Evolutionary conservation across 768 basidiomycete genomes (phyloP).

Genomic region (Lactarius evosmus): DNA sequence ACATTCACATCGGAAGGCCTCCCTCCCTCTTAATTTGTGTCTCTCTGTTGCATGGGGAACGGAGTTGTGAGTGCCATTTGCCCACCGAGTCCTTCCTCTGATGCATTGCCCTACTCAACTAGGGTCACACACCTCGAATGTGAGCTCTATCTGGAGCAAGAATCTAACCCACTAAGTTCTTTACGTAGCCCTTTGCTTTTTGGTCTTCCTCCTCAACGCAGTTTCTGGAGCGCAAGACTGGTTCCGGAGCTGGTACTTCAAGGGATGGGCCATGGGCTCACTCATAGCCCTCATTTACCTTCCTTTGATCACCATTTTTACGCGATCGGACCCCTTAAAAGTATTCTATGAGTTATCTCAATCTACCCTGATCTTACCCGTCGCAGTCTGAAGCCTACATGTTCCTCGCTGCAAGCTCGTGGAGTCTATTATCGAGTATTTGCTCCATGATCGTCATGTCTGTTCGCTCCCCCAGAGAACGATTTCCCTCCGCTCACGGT

Average conservation of each 20-base stretch:
- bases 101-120: neutral
- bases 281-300: constrained; percentile 56
- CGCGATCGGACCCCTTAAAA: constrained; percentile 53
- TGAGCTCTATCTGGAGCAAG: constrained; percentile 29
- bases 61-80: constrained; percentile 57
- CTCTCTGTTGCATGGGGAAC: constrained; percentile 68
- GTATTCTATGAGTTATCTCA: constrained; percentile 35
- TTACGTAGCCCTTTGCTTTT: constrained; percentile 70
- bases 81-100: neutral
- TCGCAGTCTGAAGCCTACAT: constrained; percentile 64
- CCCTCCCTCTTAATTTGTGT: constrained; percentile 62
- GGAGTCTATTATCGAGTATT: constrained; percentile 62
- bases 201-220: constrained; percentile 75
- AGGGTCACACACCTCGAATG: constrained; percentile 82
- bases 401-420: constrained; percentile 64
- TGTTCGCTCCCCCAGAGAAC: constrained; percentile 29
- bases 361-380: constrained; percentile 3
- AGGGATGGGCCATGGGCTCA: constrained; percentile 66
- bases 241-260: constrained; percentile 75
- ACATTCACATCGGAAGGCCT: constrained; percentile 41
- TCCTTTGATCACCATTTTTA: constrained; percentile 65
- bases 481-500: constrained; percentile 24
- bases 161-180: constrained; percentile 10
- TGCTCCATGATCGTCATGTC: constrained; percentile 71
- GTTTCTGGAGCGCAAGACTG: constrained; percentile 56